Evolutionary conservation across 2,329 filamentous ascomycete species (phyloP).

Genomic region (Epichloe uncinata): DNA sequence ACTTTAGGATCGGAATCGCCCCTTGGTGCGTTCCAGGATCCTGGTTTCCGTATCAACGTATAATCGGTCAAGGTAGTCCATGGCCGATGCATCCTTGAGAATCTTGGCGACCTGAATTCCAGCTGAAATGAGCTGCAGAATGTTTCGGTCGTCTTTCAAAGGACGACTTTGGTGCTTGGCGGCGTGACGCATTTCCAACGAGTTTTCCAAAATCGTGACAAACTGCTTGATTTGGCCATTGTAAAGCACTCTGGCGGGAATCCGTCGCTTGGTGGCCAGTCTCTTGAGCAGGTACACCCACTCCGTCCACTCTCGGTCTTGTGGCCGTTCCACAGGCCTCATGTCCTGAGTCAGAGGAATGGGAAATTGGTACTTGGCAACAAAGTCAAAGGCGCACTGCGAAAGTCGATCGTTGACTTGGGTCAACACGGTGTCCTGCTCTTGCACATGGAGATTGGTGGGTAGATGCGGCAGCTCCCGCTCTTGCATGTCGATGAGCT

Average conservation of each 20-base stretch:
- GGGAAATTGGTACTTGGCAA: constrained; percentile 83
- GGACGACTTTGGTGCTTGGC: constrained; percentile 72
- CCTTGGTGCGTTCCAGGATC: constrained; percentile 52
- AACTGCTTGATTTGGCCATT: constrained; percentile 87
- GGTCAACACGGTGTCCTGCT: constrained; percentile 69
- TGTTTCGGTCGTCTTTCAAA: constrained; percentile 78
- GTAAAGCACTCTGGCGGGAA: constrained; percentile 72
- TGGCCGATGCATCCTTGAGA: constrained; percentile 68
- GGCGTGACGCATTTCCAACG: constrained; percentile 74
- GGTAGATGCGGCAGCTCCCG: constrained; percentile 70
- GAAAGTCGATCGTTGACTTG: constrained; percentile 76
- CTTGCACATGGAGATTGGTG: constrained; percentile 68
- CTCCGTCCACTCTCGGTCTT: constrained; percentile 80
- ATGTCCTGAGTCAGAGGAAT: constrained; percentile 75
- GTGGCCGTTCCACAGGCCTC: constrained; percentile 58
- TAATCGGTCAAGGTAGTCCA: constrained; percentile 69
- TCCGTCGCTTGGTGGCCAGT: constrained; percentile 72
- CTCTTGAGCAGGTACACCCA: constrained; percentile 83
- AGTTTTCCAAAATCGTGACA: constrained; percentile 79
- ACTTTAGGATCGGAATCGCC: constrained; percentile 19
- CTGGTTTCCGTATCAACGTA: constrained; percentile 72
- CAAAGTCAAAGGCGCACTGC: constrained; percentile 78
- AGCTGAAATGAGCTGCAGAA: constrained; percentile 75
- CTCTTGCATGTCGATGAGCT: constrained; percentile 63
- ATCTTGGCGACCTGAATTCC: constrained; percentile 82